Percentiles rank a stretch among this genome's conserved stretches.
phyloP scores from a whole-genome alignment of 495 filamentous ascomycete species.

The Lentithecium fluviatile region DNA sequence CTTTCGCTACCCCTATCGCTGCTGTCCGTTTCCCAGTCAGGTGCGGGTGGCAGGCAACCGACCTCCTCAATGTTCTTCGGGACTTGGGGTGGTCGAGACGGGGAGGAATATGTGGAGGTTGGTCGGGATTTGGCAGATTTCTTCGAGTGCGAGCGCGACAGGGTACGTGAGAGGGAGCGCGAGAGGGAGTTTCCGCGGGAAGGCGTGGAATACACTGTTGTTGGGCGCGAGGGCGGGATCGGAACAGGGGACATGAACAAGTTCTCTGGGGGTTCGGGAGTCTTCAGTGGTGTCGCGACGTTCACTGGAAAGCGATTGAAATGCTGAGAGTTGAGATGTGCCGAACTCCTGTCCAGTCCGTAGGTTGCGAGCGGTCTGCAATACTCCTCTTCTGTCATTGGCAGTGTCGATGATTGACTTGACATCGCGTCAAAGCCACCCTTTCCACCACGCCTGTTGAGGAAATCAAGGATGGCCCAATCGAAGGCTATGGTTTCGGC shows the following conservation, averaged over 20 bases:
- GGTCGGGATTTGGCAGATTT: neutral
- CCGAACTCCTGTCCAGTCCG: conserved; percentile 29
- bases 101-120: neutral
- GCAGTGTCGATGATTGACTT: conserved; percentile 10
- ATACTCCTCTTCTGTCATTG: conserved; percentile 16
- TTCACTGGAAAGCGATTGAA: conserved; percentile 21
- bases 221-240: conserved; percentile 8
- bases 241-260: conserved; percentile 23
- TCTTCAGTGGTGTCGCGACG: conserved; percentile 10
- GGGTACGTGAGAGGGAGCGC: no score
- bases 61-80: conserved; percentile 19
- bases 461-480: neutral
- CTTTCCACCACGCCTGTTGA: neutral
- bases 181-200: neutral
- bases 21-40: conserved; percentile 32
- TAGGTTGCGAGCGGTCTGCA: conserved; percentile 27
- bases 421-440: conserved; percentile 10
- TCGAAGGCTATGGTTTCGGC: conserved; percentile 16
- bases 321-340: conserved; percentile 25
- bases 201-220: neutral
- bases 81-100: neutral
- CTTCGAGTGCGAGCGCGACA: no score
- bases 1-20: conserved; percentile 11
- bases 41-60: conserved; percentile 17
- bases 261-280: conserved; percentile 9